These are phyloP conservation scores for Penicillium lagena DNA, from an alignment of 495 filamentous ascomycete genomes.

Conservation along the genomic window DNA sequence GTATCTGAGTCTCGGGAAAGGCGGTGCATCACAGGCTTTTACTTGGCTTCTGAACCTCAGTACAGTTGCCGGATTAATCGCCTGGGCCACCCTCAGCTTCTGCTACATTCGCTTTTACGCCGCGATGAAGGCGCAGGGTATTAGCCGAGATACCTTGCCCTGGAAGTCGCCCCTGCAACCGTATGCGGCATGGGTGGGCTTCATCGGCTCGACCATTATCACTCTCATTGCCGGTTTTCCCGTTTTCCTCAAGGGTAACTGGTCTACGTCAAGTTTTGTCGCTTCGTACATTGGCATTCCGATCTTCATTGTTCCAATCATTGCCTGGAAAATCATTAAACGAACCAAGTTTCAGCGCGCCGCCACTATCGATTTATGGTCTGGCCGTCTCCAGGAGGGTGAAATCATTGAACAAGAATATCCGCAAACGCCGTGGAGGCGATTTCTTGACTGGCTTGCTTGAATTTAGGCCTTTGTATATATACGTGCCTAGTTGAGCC, in stretches of 20 bases:
- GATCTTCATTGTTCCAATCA: conserved; percentile 51
- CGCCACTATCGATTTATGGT: conserved; percentile 27
- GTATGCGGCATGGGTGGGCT: conserved; percentile 52
- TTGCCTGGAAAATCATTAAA: conserved; percentile 54
- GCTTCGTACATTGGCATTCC: conserved; percentile 50
- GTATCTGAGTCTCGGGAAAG: conserved; percentile 33
- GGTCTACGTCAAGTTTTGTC: conserved; percentile 44
- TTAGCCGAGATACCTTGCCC: conserved; percentile 49
- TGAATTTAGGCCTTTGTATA: conserved; percentile 15
- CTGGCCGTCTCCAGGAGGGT: conserved; percentile 30
- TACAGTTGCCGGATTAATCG: conserved; percentile 53
- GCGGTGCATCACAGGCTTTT: conserved; percentile 42
- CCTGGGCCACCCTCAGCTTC: conserved; percentile 53
- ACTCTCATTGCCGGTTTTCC: conserved; percentile 35
- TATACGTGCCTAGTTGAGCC: conserved; percentile 9
- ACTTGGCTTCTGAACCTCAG: conserved; percentile 56
- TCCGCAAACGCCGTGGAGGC: conserved; percentile 15
- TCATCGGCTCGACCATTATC: conserved; percentile 49
- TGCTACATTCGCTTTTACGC: conserved; percentile 58
- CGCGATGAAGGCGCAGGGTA: conserved; percentile 52
- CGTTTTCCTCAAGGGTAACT: conserved; percentile 30
- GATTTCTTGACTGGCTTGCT: conserved; percentile 26
- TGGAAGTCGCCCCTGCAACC: conserved; percentile 57
- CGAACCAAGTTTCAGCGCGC: conserved; percentile 35
- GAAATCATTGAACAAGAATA: conserved; percentile 18